Evolutionary conservation across 768 basidiomycete genomes (phyloP).

Genomic region (Rhodosporidiobolus sp.): DNA sequence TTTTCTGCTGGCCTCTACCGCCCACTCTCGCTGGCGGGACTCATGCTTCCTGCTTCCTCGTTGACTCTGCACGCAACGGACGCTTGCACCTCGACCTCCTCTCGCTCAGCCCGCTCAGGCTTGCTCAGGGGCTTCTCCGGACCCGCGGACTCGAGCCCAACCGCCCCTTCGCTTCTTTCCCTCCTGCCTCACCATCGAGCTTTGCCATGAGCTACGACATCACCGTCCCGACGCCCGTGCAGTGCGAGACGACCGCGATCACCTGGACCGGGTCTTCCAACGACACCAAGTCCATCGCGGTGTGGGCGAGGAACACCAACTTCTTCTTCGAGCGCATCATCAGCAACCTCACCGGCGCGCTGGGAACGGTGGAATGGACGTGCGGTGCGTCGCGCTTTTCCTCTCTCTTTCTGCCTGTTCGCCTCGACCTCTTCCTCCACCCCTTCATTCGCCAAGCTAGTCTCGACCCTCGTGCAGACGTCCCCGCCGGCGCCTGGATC

Average conservation of each 20-base stretch:
- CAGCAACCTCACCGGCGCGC: not conserved
- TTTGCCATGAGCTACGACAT: not conserved
- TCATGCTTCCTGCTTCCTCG: not conserved
- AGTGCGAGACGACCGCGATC: conserved; percentile 3
- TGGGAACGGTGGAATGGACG: not conserved
- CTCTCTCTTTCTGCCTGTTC: not conserved
- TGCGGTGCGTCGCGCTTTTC: not conserved
- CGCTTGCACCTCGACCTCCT: too few relatives aligned
- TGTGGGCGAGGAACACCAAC: not conserved
- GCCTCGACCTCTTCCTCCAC: not conserved
- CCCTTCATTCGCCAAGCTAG: too few relatives aligned
- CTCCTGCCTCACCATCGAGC: not conserved
- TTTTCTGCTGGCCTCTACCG: not conserved
- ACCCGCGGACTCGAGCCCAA: too few relatives aligned
- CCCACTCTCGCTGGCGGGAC: not conserved
- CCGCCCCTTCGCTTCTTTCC: not conserved
- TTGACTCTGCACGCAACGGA: too few relatives aligned
- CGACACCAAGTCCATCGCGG: not conserved
- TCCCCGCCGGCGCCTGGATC: conserved; percentile 15
- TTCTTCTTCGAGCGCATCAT: not conserved
- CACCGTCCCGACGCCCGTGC: not conserved
- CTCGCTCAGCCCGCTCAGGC: too few relatives aligned
- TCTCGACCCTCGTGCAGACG: not conserved
- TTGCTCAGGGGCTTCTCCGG: too few relatives aligned
- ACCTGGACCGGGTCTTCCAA: not conserved